Evolutionary conservation across 2,329 filamentous ascomycete genomes (phyloP), one percentile per base, ranked within the genome.

Genomic region (Monosporascus sp.): DNA sequence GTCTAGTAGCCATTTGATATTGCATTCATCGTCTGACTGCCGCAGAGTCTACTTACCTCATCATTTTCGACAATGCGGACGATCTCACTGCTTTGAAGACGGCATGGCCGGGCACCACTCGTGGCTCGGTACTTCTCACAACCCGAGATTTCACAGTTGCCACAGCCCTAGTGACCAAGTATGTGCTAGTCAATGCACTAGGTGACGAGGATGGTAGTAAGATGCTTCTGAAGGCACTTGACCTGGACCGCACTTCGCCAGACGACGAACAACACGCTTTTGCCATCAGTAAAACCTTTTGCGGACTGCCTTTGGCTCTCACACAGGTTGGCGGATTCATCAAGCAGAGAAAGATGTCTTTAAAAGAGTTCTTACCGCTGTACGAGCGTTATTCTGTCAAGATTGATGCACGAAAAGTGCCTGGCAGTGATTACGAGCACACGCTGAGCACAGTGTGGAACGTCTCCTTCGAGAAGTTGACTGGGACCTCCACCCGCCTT

Each of bases 1-100:
- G 3, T 26, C n/a, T 17, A 47, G 14, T 11, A n/a, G 19, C 14
- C 8, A 41, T 51, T 20, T 17, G 19, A n/a, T 17, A 37, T 49
- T 11, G 7, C n/a, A 49, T 11, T 20, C 20, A 19, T 14, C 5
- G 14, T 36, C 27, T 54, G 31, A 51, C 45, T 44, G 9, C 43
- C 2, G 22, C 40, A 19, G 46, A 55, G 52, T 31, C 19, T n/a
- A 20, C 50, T 8, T 62, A 54, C 31, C 59, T 69, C 19, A 38
- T 66, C n/a, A 53, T 67, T 17, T 66, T 68, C 51, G 66, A 69
- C 47, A 66, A 67, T 50, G 65, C 59, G 8, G 65, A 67, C 46
- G 61, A 68, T 38, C 50, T 63, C 5, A 51, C 59, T 16, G 52
- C 59, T 22, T 49, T 69, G 8, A 58, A 57, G 46, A 50, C 52